Evolutionary conservation across 352 stramenopile genomes (phyloP), one percentile per base, ranked within the genome.

Genomic region (Phytophthora tubulina): DNA sequence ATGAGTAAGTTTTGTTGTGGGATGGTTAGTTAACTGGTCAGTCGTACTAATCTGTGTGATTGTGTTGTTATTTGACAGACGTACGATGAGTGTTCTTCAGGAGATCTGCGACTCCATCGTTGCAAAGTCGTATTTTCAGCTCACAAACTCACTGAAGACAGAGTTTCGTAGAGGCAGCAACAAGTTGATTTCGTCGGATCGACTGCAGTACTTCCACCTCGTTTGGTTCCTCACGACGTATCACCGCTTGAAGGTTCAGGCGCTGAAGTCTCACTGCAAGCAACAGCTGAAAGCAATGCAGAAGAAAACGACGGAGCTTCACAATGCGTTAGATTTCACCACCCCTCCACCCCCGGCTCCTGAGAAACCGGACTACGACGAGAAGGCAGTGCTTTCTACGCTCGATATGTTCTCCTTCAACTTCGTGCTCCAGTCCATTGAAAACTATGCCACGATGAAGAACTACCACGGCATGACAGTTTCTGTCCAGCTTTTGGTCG

Each of bases 321-420:
- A 90, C 45, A 80, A 81, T 32, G 79, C 81, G 38, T 63, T 93
- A 60, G 84, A 91, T 59, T 81, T 90, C 44, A 78, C 82, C 2
- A 83, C 79, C 6, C 60, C 78, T 10, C 72, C 66, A 30, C 78
- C 83, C n/a, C 39, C 67, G 30, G 32, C 72, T 30, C 78, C 82
- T 4, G 54, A 75, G 30, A 89, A 86, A 52, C 85, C 86, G 14
- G 69, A 75, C 4, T 88, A 89, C 30, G 80, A 94, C 60, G 88
- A 95, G 55, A 95, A 95, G 62, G 84, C 88, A 1, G 85, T 95
- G 57, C 75, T 96, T 32, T 90, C 88, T 17, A 95, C 89, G 9
- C 75, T 96, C 48, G 89, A 96, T 80, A 96, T 96, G 89, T 96
- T 96, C 69, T 96, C 89, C 9, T 96, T 96, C 78, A 96, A 96